Evolutionary conservation across 140 eudicot species (phyloP).

Genomic region (Cichorium intybus): DNA sequence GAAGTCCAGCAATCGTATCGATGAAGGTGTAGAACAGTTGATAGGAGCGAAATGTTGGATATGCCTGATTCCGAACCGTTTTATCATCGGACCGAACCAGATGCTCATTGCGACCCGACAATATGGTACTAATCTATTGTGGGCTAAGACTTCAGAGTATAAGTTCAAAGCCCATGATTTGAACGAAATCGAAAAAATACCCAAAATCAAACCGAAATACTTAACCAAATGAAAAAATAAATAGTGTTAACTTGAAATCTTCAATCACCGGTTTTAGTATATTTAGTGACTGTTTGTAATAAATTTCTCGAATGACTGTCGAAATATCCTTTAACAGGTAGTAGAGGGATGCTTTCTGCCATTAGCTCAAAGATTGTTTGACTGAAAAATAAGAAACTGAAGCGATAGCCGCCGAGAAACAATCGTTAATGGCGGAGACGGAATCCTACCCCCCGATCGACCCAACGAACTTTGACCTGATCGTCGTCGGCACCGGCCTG

Average conservation of each 20-base stretch:
- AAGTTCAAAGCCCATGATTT: neutral
- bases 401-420: neutral
- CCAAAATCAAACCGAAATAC: no score
- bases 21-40: neutral
- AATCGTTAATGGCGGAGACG: constrained; percentile 19
- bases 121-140: no score
- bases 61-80: constrained; percentile 1
- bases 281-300: no score
- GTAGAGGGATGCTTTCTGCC: no score
- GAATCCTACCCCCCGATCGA: constrained; percentile 63
- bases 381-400: neutral
- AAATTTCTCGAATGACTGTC: no score
- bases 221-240: no score
- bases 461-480: constrained; percentile 79
- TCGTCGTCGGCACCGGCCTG: constrained; percentile 79
- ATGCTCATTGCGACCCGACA: neutral
- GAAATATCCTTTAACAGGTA: no score
- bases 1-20: neutral
- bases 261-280: no score
- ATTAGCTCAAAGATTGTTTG: no score
- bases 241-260: no score
- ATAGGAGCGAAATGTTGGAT: neutral
- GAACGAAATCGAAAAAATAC: no score
- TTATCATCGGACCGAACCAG: neutral
- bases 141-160: neutral